Base-by-base conservation (phyloP, 176 grass and related monocot species). In the Aechmea fasciata region DNA sequence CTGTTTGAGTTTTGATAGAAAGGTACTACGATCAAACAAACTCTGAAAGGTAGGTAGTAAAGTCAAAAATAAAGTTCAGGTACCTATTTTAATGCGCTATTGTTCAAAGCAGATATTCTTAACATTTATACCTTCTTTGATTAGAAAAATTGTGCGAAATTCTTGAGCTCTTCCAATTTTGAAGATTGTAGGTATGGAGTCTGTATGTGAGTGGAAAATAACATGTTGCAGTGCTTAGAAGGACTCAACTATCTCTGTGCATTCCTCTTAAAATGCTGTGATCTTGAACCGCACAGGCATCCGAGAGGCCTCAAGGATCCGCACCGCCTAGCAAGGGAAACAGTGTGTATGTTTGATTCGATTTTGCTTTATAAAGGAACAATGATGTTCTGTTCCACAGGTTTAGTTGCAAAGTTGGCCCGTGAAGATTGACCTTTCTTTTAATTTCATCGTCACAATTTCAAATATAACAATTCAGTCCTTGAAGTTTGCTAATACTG, bases 321-420 rank as follows among this genome's bases (percentile, higher is more conserved):
- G 1, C 82, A 88, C 72, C 82, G 61, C 13, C 68, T 96, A 14
- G 79, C 91, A 57, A 87, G 87, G 68, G 87, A 96, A 69, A 96
- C 91, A 62, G 83, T 82, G 64, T 96, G 91, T 91, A 96, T 77
- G 87, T 89, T 13, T 65, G 47, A 63, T 71, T 61, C 10, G 33
- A 41, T 41, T 41, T 41, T 41, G 3, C 33, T 41, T 41, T 41
- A 2, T 72, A 20, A 11, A 41, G 25, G 48, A 53, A 47, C 57
- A 24, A 9, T 59, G 11, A 57, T 57, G 26, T 47, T 69, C 13
- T 11, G 6, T n/a, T 47, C 29, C 48, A 67, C 12, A 26, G 13
- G 25, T 15, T 19, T 29, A 12, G 9, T 15, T 67, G 10, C 48
- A 47, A 12, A 67, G 13, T 11, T 14, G 15, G 13, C 65, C 15